Base-by-base conservation (phyloP, 2,329 filamentous ascomycete genomes). In the Colletotrichum sp. region DNA sequence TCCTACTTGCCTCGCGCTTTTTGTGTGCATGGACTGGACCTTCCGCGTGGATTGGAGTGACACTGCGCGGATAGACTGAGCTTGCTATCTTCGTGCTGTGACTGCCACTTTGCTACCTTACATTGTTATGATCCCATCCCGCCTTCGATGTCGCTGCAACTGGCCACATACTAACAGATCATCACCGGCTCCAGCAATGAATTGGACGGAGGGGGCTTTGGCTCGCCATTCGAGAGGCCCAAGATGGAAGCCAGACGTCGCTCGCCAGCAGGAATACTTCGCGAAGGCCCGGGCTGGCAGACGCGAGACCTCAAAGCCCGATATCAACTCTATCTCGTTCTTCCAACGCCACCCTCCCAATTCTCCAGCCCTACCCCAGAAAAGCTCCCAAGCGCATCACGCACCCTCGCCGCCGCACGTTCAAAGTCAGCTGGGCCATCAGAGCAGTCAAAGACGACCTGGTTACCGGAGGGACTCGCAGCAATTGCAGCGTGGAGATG, bases 171-270 rank as follows among this genome's bases (percentile, higher is more conserved):
- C 0, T 34, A 0, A 28, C 24, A 16, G 38, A 34, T 34, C 34
- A 24, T 16, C 36, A 6, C 21, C 12, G 18, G 7, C 65, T n/a
- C 21, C n/a, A 32, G 18, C 36, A 56, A 87, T 87, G 86, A 87
- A 87, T 77, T 86, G 86, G 85, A 87, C 83, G 4, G 84, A 84
- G 76, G 84, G 84, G 12, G 76, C 80, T 38, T 82, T 85, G 26
- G 80, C 84, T 58, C 84, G 85, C 10, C 82, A 86, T 73, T 81
- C 82, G 30, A 81, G 81, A 43, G 80, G 81, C 8, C 84, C 80
- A 66, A 79, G 81, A 16, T 83, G 79, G 79, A 82, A 83, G 24
- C 76, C 80, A 32, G 83, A 86, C 52, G 73, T 78, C 21, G 79
- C 81, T 24, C 83, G 82, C 18, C 85, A 87, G 76, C 84, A 82